phyloP scores from a whole-genome alignment of 129 eudicot genomes.

The Pseudognaphalium luteoalbum region DNA sequence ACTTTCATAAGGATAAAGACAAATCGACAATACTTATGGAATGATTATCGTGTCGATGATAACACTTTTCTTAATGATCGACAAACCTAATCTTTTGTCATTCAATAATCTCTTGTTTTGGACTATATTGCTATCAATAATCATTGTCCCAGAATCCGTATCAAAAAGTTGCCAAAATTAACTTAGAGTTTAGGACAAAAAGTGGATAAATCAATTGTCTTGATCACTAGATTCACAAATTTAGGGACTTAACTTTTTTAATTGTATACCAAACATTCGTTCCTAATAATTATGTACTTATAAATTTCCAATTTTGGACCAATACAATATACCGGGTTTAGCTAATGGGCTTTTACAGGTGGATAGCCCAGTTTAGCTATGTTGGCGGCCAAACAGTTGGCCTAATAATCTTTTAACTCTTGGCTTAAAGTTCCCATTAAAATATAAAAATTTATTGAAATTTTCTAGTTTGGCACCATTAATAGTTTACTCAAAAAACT shows the following conservation, averaged over 20 bases:
- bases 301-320: background rate
- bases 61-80: slow-evolving; percentile 20
- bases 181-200: background rate
- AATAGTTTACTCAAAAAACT: no score
- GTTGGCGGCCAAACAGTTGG: no score
- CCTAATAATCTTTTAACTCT: no score
- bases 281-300: background rate
- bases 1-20: slow-evolving; percentile 8
- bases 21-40: slow-evolving; percentile 19
- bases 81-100: slow-evolving; percentile 33
- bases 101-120: background rate
- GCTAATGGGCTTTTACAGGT: background rate
- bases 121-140: background rate
- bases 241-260: no score
- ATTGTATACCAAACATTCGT: background rate
- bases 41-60: slow-evolving; percentile 12
- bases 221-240: background rate
- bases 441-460: no score
- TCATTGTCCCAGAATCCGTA: background rate
- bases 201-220: background rate
- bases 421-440: no score
- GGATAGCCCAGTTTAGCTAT: background rate
- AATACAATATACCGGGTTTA: background rate
- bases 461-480: no score
- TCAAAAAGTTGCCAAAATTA: slow-evolving; percentile 7